These are phyloP conservation scores for Pyricularia grisea DNA, from an alignment of 2,329 filamentous ascomycete genomes.

Conservation along the genomic window DNA sequence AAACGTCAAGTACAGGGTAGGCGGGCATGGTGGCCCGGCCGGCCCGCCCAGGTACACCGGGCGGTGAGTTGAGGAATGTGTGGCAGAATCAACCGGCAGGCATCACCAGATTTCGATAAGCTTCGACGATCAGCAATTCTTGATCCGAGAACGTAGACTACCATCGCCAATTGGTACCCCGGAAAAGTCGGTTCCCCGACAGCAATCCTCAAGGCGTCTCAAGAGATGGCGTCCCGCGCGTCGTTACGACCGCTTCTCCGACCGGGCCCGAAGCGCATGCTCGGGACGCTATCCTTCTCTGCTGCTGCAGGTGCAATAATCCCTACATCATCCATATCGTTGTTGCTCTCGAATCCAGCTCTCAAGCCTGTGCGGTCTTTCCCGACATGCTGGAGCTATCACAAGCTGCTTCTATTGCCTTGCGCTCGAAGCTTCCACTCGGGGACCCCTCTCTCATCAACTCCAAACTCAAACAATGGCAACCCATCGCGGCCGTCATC, in stretches of 20 bases:
- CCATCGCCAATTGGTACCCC: not conserved
- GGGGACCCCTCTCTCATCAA: not conserved
- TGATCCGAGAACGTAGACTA: not conserved
- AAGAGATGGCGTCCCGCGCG: slow-evolving; percentile 2
- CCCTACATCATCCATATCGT: not conserved
- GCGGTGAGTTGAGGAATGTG: not conserved
- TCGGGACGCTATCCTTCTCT: slow-evolving; percentile 2
- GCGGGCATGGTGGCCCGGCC: no score
- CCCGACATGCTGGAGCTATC: not conserved
- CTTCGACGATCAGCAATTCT: not conserved
- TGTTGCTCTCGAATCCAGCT: not conserved
- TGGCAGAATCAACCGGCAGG: not conserved
- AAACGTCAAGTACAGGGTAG: not conserved
- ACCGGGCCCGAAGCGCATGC: slow-evolving; percentile 1
- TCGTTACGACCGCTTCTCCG: slow-evolving; percentile 1
- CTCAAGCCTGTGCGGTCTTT: not conserved
- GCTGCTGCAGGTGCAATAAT: not conserved
- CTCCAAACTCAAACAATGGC: not conserved
- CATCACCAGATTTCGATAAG: not conserved
- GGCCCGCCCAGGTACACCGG: no score
- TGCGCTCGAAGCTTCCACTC: not conserved
- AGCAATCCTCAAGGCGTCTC: not conserved
- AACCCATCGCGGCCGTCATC: not conserved
- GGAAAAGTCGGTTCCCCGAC: not conserved
- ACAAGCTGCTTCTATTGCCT: not conserved